A percentile compares a stretch with the other conserved stretches of the same genome.
These are phyloP conservation scores for Jaenimonas drosophilae DNA, from an alignment of 208 protist genomes.

Conservation along the genomic window DNA sequence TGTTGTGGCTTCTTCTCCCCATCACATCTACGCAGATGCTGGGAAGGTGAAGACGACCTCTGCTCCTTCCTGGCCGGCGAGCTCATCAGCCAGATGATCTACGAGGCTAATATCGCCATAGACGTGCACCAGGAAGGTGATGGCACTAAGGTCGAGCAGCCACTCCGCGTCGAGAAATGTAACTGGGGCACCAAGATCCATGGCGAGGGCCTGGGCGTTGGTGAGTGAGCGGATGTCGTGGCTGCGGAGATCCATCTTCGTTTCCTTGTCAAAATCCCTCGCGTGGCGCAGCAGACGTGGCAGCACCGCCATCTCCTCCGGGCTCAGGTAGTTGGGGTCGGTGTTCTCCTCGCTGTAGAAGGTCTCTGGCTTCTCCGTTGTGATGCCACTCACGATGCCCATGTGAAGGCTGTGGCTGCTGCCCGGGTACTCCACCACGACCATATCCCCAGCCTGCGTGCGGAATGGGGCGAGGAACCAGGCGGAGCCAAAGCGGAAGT, in stretches of 20 bases:
- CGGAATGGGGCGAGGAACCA: constrained; percentile 82
- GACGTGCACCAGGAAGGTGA: constrained; percentile 77
- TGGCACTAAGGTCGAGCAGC: constrained; percentile 66
- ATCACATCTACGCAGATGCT: constrained; percentile 3
- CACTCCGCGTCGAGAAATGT: constrained; percentile 77
- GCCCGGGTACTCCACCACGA: constrained; percentile 72
- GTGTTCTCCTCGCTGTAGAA: constrained; percentile 53
- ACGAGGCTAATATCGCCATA: constrained; percentile 27
- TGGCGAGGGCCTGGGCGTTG: constrained; percentile 40
- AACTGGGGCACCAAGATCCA: constrained; percentile 33
- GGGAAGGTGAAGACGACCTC: constrained; percentile 84
- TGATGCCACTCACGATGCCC: constrained; percentile 63
- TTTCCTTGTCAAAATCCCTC: constrained; percentile 62
- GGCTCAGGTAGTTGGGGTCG: constrained; percentile 47
- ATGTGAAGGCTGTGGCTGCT: constrained; percentile 55
- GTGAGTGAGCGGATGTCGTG: constrained; percentile 54
- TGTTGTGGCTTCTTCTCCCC: too few species aligned
- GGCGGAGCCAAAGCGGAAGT: constrained; percentile 83
- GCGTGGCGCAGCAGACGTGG: constrained; percentile 76
- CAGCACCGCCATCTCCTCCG: constrained; percentile 34
- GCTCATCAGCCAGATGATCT: constrained; percentile 62
- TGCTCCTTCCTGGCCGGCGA: constrained; percentile 52
- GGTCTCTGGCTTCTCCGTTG: constrained; percentile 55
- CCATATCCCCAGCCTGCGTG: constrained; percentile 61
- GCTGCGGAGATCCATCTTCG: constrained; percentile 52